phyloP scores from a whole-genome alignment of 148 eudicot species.

The Gaultheria prostrata region DNA sequence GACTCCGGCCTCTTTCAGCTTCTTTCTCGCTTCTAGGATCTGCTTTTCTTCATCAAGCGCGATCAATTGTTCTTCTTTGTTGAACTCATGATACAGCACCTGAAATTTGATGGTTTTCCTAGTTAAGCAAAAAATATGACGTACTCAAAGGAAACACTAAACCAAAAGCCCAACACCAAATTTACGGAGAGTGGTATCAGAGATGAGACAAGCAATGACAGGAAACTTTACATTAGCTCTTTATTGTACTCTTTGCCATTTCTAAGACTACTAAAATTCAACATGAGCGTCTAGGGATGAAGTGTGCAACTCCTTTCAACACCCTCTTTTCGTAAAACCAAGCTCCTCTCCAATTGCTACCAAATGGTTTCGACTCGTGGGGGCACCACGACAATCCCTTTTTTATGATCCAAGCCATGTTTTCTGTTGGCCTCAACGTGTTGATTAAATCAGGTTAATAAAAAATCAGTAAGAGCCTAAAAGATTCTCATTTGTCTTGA shows the following conservation, averaged over 20 bases:
- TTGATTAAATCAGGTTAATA: background rate
- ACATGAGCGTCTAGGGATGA: background rate
- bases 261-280: background rate
- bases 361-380: background rate
- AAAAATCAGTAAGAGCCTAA: background rate
- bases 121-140: background rate
- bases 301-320: background rate
- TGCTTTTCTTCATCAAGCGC: constrained; percentile 82
- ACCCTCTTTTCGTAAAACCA: background rate
- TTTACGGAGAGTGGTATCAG: background rate
- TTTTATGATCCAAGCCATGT: background rate
- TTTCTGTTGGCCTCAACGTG: too few species aligned
- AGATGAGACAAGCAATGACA: constrained; percentile 1
- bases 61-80: constrained; percentile 75
- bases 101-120: constrained; percentile 18
- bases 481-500: background rate
- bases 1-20: constrained; percentile 78
- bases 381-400: background rate
- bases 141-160: background rate
- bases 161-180: background rate
- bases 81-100: constrained; percentile 74
- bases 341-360: background rate
- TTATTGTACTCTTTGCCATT: background rate
- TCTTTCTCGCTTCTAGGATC: constrained; percentile 71
- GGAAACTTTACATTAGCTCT: background rate